Evolutionary conservation across 73 alveolate species (phyloP).

Genomic region (Paramecium tetraurelia): DNA sequence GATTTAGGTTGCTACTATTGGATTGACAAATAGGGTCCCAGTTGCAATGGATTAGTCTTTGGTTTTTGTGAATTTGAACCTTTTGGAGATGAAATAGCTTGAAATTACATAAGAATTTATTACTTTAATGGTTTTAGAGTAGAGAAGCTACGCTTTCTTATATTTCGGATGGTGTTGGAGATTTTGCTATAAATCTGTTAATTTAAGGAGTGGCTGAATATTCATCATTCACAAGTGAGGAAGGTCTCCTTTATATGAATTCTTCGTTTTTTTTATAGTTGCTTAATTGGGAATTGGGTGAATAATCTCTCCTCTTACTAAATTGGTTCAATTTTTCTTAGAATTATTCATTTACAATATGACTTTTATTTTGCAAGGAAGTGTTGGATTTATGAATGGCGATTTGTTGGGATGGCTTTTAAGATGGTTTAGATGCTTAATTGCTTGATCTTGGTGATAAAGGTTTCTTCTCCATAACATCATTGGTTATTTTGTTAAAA

Average conservation of each 20-base stretch:
- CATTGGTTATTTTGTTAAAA: background rate
- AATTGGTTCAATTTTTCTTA: background rate
- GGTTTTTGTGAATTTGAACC: background rate
- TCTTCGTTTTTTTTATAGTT: background rate
- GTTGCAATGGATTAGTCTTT: background rate
- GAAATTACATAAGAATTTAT: background rate
- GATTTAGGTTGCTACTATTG: background rate
- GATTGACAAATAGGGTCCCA: background rate
- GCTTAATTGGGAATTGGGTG: background rate
- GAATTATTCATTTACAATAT: background rate
- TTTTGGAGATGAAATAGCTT: background rate
- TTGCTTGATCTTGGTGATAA: background rate
- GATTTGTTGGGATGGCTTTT: background rate
- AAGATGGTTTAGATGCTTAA: constrained; percentile 15
- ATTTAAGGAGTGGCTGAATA: background rate
- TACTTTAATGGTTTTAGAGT: background rate
- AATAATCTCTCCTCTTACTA: constrained; percentile 32
- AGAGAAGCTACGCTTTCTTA: constrained; percentile 3
- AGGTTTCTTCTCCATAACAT: background rate
- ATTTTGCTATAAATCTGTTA: background rate
- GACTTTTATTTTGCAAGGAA: background rate
- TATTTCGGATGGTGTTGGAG: background rate
- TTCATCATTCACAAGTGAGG: background rate
- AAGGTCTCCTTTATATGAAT: background rate
- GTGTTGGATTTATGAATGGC: constrained; percentile 15